phyloP scores from a whole-genome alignment of 352 stramenopile species.

The Phytophthora niederhauseri region DNA sequence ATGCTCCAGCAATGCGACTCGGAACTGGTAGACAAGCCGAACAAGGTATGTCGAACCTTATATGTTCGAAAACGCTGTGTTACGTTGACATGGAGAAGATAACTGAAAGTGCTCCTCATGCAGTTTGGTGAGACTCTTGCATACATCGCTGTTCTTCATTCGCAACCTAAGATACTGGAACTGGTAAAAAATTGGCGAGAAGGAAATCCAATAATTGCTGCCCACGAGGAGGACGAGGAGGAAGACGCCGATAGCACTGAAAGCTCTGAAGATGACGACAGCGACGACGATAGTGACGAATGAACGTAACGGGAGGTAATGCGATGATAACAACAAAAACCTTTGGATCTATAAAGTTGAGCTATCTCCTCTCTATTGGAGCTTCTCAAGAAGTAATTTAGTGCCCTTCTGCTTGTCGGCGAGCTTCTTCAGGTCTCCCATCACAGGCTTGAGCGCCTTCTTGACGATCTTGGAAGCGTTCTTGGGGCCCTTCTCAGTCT shows the following conservation, averaged over 20 bases:
- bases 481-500: conserved; percentile 58
- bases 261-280: conserved; percentile 22
- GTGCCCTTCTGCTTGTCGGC: conserved; percentile 68
- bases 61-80: background rate
- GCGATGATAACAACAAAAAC: conserved; percentile 26
- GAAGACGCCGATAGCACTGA: conserved; percentile 18
- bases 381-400: conserved; percentile 87
- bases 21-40: conserved; percentile 59
- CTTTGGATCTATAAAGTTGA: conserved; percentile 51
- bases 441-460: conserved; percentile 66
- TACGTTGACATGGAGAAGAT: background rate
- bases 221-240: conserved; percentile 20
- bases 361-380: conserved; percentile 52
- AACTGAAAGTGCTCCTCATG: background rate
- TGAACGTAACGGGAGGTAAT: conserved; percentile 9
- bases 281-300: conserved; percentile 32
- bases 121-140: conserved; percentile 66
- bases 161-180: conserved; percentile 40
- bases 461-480: conserved; percentile 58
- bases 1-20: conserved; percentile 67
- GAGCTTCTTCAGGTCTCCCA: conserved; percentile 67
- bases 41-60: conserved; percentile 42
- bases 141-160: conserved; percentile 54
- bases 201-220: conserved; percentile 40
- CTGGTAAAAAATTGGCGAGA: conserved; percentile 49